Evolutionary conservation across 78 protist genomes (phyloP).

Genomic region (Capsaspora owczarzaki): DNA sequence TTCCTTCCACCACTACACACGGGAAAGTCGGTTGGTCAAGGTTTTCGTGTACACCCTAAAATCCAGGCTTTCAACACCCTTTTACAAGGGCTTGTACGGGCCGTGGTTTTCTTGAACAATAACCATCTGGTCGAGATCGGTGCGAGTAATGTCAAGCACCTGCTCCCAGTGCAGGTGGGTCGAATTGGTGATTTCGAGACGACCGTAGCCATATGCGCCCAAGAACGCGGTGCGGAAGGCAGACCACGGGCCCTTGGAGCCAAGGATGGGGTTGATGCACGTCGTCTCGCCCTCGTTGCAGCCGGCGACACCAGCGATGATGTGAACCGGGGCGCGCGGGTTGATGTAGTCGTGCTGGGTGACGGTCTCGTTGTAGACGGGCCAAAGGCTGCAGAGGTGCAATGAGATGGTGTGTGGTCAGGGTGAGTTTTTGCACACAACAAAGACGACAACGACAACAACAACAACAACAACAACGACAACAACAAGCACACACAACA

Average conservation of each 20-base stretch:
- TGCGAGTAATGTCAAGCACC: background rate
- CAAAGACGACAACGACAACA: too few relatives aligned
- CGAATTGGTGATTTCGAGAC: background rate
- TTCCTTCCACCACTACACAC: too few relatives aligned
- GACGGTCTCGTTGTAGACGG: constrained; percentile 3
- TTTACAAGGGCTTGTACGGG: too few relatives aligned
- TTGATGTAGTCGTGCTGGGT: background rate
- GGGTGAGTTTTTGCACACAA: too few relatives aligned
- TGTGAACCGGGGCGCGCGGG: background rate
- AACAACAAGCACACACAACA: too few relatives aligned
- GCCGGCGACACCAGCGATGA: background rate
- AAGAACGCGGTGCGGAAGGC: background rate
- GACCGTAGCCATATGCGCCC: background rate
- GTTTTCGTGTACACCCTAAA: too few relatives aligned
- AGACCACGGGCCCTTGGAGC: background rate
- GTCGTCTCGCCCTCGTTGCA: background rate
- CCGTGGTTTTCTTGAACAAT: background rate
- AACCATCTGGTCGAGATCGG: background rate
- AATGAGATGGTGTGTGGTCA: too few relatives aligned
- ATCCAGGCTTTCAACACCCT: too few relatives aligned
- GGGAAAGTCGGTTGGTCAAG: too few relatives aligned
- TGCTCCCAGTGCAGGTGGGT: background rate
- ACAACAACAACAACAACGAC: too few relatives aligned
- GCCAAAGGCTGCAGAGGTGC: too few relatives aligned
- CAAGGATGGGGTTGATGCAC: background rate